Evolutionary conservation across 2,329 filamentous ascomycete species (phyloP).

Genomic region (Pyricularia pennisetigena): DNA sequence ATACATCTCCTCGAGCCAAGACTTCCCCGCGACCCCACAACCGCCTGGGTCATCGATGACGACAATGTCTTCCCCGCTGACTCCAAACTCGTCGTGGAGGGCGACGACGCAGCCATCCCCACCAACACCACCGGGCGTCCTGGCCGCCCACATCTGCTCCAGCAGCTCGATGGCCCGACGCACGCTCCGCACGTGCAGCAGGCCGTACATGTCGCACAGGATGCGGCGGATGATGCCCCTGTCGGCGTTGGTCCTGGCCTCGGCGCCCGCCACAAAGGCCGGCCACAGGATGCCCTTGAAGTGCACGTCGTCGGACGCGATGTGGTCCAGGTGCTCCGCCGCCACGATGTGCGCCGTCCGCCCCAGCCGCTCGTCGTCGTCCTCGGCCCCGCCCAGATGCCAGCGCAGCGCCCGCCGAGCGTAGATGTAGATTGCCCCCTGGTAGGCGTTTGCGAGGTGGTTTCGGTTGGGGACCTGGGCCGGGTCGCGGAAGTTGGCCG

Average conservation of each 20-base stretch:
- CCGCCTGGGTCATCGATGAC: too few relatives aligned
- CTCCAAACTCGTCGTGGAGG: neutral
- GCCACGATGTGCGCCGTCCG: neutral
- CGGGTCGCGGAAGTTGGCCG: neutral
- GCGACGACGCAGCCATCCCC: neutral
- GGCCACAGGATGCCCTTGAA: slow-evolving; percentile 10
- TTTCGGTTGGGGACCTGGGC: neutral
- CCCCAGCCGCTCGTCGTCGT: neutral
- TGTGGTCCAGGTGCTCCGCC: slow-evolving; percentile 6
- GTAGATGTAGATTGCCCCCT: slow-evolving; percentile 8
- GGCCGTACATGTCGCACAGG: neutral
- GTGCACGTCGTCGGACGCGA: slow-evolving; percentile 7
- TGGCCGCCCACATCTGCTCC: slow-evolving; percentile 6
- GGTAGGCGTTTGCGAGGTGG: slow-evolving; percentile 7
- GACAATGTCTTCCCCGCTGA: neutral
- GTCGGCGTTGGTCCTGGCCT: slow-evolving; percentile 2
- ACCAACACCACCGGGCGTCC: neutral
- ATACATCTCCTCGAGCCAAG: slow-evolving; percentile 2
- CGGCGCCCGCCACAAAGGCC: slow-evolving; percentile 7
- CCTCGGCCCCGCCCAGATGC: slow-evolving; percentile 1
- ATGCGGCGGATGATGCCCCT: neutral
- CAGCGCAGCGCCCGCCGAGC: slow-evolving; percentile 3
- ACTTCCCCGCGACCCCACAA: neutral
- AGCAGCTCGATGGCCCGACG: slow-evolving; percentile 1
- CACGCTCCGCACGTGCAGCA: slow-evolving; percentile 1